These are phyloP conservation scores for Penicillium alfredii DNA, from an alignment of 495 filamentous ascomycete genomes.

Conservation along the genomic window DNA sequence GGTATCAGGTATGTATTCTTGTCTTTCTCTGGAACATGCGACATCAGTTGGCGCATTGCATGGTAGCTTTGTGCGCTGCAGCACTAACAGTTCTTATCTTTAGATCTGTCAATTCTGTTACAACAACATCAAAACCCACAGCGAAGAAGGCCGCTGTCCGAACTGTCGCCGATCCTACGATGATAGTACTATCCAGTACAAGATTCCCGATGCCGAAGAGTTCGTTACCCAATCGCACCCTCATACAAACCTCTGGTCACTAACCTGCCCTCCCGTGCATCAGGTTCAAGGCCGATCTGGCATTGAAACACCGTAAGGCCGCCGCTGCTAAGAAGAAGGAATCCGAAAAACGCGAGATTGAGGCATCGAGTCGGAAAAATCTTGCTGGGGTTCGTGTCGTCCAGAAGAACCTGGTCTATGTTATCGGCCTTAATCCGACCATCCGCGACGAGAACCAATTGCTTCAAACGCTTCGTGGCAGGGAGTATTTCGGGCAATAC, in stretches of 20 bases:
- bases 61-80: neutral
- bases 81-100: neutral
- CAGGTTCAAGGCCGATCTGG: slow-evolving; percentile 78
- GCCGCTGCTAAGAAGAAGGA: slow-evolving; percentile 91
- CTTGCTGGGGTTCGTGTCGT: slow-evolving; percentile 90
- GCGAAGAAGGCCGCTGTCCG: slow-evolving; percentile 91
- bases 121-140: slow-evolving; percentile 90
- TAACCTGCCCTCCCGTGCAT: slow-evolving; percentile 5
- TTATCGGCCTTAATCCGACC: slow-evolving; percentile 86
- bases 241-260: neutral
- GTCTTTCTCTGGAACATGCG: neutral
- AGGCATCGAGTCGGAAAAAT: slow-evolving; percentile 90
- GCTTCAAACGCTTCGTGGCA: slow-evolving; percentile 75
- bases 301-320: slow-evolving; percentile 85
- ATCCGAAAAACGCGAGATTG: slow-evolving; percentile 89
- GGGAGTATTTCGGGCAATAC: slow-evolving; percentile 96
- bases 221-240: slow-evolving; percentile 35
- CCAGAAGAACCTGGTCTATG: slow-evolving; percentile 98
- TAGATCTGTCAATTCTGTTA: slow-evolving; percentile 99
- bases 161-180: slow-evolving; percentile 93
- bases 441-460: slow-evolving; percentile 83
- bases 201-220: slow-evolving; percentile 90
- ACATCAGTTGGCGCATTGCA: neutral
- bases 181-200: slow-evolving; percentile 94
- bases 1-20: slow-evolving; percentile 78